Percentiles rank a stretch among this genome's conserved stretches.
These are phyloP conservation scores for Phytopythium sindhum DNA, from an alignment of 352 stramenopile genomes.

Conservation along the genomic window DNA sequence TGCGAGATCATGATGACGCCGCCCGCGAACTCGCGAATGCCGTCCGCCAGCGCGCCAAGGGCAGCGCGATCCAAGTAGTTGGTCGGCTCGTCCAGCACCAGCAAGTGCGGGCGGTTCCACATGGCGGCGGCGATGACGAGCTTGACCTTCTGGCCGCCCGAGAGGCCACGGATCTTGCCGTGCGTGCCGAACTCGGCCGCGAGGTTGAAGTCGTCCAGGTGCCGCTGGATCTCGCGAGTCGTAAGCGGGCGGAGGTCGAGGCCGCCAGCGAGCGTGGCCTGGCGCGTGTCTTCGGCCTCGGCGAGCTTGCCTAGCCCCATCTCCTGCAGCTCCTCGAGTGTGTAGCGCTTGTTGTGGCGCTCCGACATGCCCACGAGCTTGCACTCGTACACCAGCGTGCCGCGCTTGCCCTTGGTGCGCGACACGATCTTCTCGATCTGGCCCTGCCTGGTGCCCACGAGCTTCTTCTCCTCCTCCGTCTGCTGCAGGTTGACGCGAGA, in stretches of 20 bases:
- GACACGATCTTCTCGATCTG: constrained; percentile 96
- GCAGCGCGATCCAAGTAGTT: constrained; percentile 83
- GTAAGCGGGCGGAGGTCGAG: constrained; percentile 60
- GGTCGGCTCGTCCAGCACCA: constrained; percentile 87
- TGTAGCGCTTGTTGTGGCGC: constrained; percentile 65
- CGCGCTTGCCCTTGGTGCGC: constrained; percentile 64
- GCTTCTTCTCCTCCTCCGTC: constrained; percentile 87
- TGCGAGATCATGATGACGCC: constrained; percentile 83
- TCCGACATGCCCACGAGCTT: constrained; percentile 83
- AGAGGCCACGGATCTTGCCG: constrained; percentile 76
- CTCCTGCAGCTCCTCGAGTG: constrained; percentile 60
- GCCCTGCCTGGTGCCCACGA: constrained; percentile 88
- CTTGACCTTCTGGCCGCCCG: constrained; percentile 81
- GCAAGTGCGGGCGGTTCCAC: constrained; percentile 83
- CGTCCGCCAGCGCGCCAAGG: constrained; percentile 54
- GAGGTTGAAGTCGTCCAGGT: constrained; percentile 73
- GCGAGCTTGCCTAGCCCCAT: constrained; percentile 65
- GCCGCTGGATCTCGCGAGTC: constrained; percentile 69
- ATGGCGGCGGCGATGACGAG: constrained; percentile 75
- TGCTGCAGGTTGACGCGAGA: constrained; percentile 88
- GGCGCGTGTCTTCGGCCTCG: constrained; percentile 60
- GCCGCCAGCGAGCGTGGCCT: constrained; percentile 53
- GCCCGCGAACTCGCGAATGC: constrained; percentile 67
- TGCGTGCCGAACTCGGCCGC: constrained; percentile 74
- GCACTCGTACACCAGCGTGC: constrained; percentile 84